These are phyloP conservation scores for Saccharomycopsis javanensis DNA, from an alignment of 805 yeast species.

Conservation along the genomic window DNA sequence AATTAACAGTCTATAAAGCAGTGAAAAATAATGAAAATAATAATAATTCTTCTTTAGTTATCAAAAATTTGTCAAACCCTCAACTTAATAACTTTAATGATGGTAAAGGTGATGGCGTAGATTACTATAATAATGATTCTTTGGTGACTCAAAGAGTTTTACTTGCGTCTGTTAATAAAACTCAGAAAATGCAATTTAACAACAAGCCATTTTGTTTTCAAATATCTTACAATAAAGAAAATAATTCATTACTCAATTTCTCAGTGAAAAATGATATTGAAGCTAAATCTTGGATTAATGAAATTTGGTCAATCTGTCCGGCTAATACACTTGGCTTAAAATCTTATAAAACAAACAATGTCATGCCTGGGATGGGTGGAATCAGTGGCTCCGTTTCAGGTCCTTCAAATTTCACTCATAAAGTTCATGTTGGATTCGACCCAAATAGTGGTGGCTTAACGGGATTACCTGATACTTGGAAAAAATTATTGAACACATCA, in stretches of 20 bases:
- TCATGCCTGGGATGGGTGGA: background rate
- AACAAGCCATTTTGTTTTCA: conserved; percentile 24
- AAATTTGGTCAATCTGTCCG: conserved; percentile 18
- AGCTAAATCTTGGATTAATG: conserved; percentile 17
- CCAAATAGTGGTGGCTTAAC: conserved; percentile 80
- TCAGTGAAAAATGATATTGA: conserved; percentile 18
- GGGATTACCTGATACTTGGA: conserved; percentile 94
- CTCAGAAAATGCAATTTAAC: conserved; percentile 24
- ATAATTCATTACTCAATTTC: conserved; percentile 2
- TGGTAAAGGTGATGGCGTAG: conserved; percentile 20
- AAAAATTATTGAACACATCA: conserved; percentile 67
- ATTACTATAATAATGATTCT: conserved; percentile 18
- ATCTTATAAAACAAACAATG: background rate
- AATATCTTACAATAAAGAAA: conserved; percentile 13
- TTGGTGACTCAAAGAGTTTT: conserved; percentile 8
- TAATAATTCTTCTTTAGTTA: conserved; percentile 9
- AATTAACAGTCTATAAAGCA: conserved; percentile 17
- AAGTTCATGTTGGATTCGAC: conserved; percentile 81
- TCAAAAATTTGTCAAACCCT: conserved; percentile 18
- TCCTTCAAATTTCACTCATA: conserved; percentile 92
- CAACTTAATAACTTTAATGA: conserved; percentile 16
- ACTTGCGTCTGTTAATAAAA: conserved; percentile 5
- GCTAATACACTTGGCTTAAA: conserved; percentile 18
- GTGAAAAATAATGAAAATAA: conserved; percentile 12
- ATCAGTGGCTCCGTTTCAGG: conserved; percentile 47